A percentile compares a stretch with the other conserved stretches of the same genome.
phyloP scores from a whole-genome alignment of 108 stramenopile species.

The Halocafeteria seosinensis region DNA sequence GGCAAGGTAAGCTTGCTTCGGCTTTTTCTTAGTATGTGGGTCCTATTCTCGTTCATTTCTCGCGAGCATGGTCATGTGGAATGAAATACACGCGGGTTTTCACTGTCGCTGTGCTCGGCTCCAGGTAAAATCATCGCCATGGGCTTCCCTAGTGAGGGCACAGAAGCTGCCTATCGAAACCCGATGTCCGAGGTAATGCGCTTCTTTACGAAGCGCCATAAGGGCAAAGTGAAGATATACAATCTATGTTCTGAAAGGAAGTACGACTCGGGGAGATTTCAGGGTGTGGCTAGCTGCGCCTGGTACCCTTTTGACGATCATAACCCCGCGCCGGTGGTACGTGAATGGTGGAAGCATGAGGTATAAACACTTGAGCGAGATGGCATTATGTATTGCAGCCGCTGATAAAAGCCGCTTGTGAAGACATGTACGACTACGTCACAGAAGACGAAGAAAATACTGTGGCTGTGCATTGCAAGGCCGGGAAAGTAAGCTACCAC shows the following conservation, averaged over 20 bases:
- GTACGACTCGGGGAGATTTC: slow-evolving; percentile 8
- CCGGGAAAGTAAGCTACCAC: no score
- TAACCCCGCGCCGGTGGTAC: slow-evolving; percentile 32
- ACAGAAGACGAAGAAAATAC: slow-evolving; percentile 23
- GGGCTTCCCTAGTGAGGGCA: slow-evolving; percentile 20
- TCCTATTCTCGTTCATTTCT: no score
- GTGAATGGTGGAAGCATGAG: no score
- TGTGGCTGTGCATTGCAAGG: slow-evolving; percentile 46
- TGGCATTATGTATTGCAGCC: no score
- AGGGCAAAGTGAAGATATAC: slow-evolving; percentile 20
- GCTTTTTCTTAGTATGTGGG: no score
- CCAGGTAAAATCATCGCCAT: slow-evolving; percentile 19
- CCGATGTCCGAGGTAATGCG: slow-evolving; percentile 30
- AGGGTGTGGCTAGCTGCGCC: neutral
- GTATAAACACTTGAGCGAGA: no score
- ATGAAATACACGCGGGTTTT: no score
- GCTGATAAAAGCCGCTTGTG: slow-evolving; percentile 1
- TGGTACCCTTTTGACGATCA: slow-evolving; percentile 44
- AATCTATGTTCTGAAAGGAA: slow-evolving; percentile 40
- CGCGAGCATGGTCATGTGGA: no score
- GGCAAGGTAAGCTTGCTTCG: no score
- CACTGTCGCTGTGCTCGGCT: no score
- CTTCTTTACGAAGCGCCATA: slow-evolving; percentile 23
- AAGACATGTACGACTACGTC: slow-evolving; percentile 22
- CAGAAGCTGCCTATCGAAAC: slow-evolving; percentile 37